phyloP scores from a whole-genome alignment of 176 grass and related monocot genomes.

The Oryza punctata region DNA sequence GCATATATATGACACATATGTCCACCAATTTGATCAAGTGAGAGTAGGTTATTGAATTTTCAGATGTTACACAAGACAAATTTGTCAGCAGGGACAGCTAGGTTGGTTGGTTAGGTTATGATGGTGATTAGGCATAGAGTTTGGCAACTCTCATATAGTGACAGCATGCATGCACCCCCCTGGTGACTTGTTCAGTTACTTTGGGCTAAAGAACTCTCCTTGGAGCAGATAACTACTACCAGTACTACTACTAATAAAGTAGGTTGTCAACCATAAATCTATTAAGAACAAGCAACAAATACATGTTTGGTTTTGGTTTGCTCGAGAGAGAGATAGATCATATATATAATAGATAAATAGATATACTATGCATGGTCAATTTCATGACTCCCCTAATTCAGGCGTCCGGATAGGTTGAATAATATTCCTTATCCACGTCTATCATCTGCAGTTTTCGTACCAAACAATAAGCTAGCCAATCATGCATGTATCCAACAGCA shows the following conservation, averaged over 20 bases:
- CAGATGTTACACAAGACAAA: background rate
- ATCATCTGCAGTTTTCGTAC: conserved; percentile 8
- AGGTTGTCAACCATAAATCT: background rate
- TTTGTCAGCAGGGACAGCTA: background rate
- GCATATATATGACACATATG: background rate
- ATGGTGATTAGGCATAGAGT: background rate
- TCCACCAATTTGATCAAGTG: background rate
- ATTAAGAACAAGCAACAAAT: background rate
- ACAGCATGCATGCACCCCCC: background rate
- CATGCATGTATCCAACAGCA: background rate
- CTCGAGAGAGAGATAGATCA: background rate
- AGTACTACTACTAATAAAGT: background rate
- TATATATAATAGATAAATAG: background rate
- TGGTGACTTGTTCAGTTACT: background rate
- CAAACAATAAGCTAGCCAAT: background rate
- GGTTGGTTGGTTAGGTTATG: background rate
- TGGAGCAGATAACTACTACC: background rate
- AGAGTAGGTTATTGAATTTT: background rate
- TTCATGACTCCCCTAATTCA: conserved; percentile 18
- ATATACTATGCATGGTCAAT: conserved; percentile 16
- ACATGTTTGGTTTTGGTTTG: conserved; percentile 21
- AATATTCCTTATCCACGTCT: background rate
- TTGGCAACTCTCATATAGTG: background rate
- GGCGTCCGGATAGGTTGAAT: background rate
- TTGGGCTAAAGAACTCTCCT: background rate